Evolutionary conservation across 1,284 basidiomycete genomes (phyloP).

Genomic region (Pisolithus thermaeus): DNA sequence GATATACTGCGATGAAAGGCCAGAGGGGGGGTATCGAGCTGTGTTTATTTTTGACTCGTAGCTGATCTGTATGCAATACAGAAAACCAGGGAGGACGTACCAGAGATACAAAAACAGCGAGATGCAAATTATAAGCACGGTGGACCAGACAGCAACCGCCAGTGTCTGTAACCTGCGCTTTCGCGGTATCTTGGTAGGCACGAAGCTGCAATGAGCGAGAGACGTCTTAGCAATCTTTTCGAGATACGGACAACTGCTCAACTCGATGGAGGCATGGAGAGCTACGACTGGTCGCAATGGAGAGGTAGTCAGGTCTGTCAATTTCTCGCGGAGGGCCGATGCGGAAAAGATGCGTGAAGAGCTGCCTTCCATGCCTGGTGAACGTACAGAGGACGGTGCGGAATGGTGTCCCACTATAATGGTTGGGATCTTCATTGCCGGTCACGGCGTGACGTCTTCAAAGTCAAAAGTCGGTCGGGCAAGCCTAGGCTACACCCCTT

Average conservation of each 20-base stretch:
- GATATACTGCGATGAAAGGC: conserved; percentile 80
- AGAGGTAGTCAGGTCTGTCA: conserved; percentile 49
- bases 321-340: conserved; percentile 46
- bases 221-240: not conserved
- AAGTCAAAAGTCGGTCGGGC: too few relatives aligned
- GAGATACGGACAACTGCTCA: conserved; percentile 27
- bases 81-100: conserved; percentile 40
- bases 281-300: conserved; percentile 55
- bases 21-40: conserved; percentile 89
- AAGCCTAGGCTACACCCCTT: too few relatives aligned
- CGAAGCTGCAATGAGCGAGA: conserved; percentile 45
- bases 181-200: conserved; percentile 68
- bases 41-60: conserved; percentile 9
- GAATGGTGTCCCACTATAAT: not conserved
- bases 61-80: not conserved
- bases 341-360: conserved; percentile 38
- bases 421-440: not conserved
- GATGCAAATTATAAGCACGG: conserved; percentile 67
- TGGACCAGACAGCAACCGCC: conserved; percentile 84
- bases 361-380: not conserved
- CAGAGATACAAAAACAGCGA: conserved; percentile 74
- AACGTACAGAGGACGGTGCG: not conserved
- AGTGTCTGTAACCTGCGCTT: conserved; percentile 81
- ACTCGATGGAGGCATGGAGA: conserved; percentile 67
- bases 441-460: conserved; percentile 24